phyloP scores from a whole-genome alignment of 345 rosid genomes.

The Microthlaspi erraticum region DNA sequence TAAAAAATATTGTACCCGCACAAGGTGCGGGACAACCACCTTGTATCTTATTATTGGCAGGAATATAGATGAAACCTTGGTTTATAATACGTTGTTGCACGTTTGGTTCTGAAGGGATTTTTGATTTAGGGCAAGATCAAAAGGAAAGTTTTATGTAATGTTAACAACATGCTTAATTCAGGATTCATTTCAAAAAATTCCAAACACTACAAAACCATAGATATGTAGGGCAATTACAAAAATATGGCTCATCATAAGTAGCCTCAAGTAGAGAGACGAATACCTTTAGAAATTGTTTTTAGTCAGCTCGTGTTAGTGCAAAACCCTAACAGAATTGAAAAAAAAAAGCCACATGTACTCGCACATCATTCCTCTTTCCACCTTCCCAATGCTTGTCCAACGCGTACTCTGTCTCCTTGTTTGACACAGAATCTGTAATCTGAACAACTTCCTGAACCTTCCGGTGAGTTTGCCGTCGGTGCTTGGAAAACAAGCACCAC shows the following conservation, averaged over 20 bases:
- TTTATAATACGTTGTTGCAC: too few relatives aligned
- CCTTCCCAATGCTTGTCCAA: slow-evolving; percentile 80
- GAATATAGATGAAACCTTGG: too few relatives aligned
- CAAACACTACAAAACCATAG: neutral
- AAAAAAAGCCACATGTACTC: slow-evolving; percentile 9
- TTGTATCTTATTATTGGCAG: too few relatives aligned
- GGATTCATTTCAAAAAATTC: neutral
- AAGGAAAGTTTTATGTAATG: neutral
- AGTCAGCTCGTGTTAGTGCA: slow-evolving; percentile 12
- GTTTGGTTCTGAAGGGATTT: too few relatives aligned
- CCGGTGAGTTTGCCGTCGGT: slow-evolving; percentile 52
- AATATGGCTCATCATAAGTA: slow-evolving; percentile 9
- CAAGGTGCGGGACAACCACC: too few relatives aligned
- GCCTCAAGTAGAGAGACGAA: slow-evolving; percentile 24
- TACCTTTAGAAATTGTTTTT: neutral
- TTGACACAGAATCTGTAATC: slow-evolving; percentile 65
- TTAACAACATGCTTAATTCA: neutral
- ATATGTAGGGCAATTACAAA: slow-evolving; percentile 4
- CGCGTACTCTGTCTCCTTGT: slow-evolving; percentile 71
- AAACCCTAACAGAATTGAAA: neutral
- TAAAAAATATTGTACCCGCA: too few relatives aligned
- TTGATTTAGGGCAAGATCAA: too few relatives aligned
- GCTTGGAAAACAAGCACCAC: slow-evolving; percentile 95
- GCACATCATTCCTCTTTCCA: slow-evolving; percentile 58
- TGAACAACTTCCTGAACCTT: slow-evolving; percentile 48